Base-by-base conservation (phyloP, 345 rosid genomes). In the Arabidopsis suecica region DNA sequence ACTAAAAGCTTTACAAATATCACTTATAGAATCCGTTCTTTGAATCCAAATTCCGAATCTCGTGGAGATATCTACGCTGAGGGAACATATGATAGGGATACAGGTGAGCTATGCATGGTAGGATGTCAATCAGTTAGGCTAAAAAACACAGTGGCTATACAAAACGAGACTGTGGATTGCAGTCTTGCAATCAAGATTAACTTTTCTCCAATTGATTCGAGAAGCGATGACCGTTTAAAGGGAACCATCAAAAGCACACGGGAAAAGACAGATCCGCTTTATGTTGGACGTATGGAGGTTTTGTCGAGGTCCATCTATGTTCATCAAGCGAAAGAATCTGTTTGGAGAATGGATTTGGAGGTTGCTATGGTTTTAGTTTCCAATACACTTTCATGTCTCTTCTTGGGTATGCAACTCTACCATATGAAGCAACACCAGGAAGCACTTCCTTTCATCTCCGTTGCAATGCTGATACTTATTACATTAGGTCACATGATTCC, bases 331-430 rank as follows among this genome's bases (percentile, higher is more conserved):
- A 71, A 73, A 65, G 88, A 86, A 74, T 94, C 91, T 69, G 83
- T 94, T 45, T 88, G 92, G 93, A 86, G 97, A 80, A 90, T 88
- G 89, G 93, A 91, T 87, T 71, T 94, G 49, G 98, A 94, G 91
- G 80, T 94, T 42, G 80, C 78, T 38, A 75, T 94, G 93, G 91
- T 86, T 73, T 72, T 94, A 62, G 77, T 91, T 79, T 87, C 91
- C 48, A 87, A 90, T 76, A 85, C 91, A 4, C 84, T 91, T 30
- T 82, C 90, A 13, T 94, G 97, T 77, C 36, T 90, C 66, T 88
- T 91, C 47, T 70, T 88, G 6, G 95, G 87, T 44, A 40, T 85
- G 81, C 97, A 94, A 75, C 91, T 94, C 33, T 86, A 83, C 76
- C 90, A 88, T 72, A 84, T 85, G 82, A 94, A 81, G 76, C 85